Percentiles rank a stretch among this genome's conserved stretches.
phyloP scores from a whole-genome alignment of 805 yeast species.

The Wickerhamiella siamensis region DNA sequence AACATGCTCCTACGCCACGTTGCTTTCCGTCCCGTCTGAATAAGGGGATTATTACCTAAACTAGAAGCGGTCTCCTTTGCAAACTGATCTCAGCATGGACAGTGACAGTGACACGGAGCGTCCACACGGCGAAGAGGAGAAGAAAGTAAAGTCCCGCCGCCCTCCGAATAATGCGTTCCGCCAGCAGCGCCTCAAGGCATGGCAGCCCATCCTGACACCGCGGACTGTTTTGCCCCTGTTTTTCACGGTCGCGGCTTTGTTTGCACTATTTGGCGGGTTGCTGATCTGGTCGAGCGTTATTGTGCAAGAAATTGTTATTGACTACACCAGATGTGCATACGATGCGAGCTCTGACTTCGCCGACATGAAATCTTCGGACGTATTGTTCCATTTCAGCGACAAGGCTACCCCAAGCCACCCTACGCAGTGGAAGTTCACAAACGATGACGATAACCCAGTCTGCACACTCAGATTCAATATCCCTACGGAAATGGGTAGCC shows the following conservation, averaged over 20 bases:
- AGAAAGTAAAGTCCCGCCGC: conserved; percentile 27
- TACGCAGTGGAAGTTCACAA: conserved; percentile 53
- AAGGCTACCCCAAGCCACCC: conserved; percentile 25
- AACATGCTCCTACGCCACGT: too few relatives aligned
- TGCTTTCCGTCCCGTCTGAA: too few relatives aligned
- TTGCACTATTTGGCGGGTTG: conserved; percentile 85
- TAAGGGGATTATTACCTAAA: not conserved
- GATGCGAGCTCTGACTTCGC: conserved; percentile 36
- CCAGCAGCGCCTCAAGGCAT: conserved; percentile 48
- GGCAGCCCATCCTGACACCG: conserved; percentile 87
- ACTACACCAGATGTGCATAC: conserved; percentile 56
- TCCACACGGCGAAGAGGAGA: conserved; percentile 17
- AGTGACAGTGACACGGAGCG: conserved; percentile 25
- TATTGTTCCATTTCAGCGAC: conserved; percentile 45
- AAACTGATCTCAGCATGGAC: conserved; percentile 15
- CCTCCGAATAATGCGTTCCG: conserved; percentile 34
- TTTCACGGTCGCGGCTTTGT: conserved; percentile 56
- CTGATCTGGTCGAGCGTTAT: conserved; percentile 62
- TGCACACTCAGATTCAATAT: conserved; percentile 62
- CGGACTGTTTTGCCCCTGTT: conserved; percentile 78
- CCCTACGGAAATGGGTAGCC: conserved; percentile 55
- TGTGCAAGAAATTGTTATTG: conserved; percentile 60
- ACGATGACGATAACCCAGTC: conserved; percentile 26
- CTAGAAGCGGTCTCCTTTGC: not conserved
- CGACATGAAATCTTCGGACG: conserved; percentile 45